Conservation (phyloP, 2,329 filamentous ascomycete genomes). For the Cordyceps fumosorosea region DNA sequence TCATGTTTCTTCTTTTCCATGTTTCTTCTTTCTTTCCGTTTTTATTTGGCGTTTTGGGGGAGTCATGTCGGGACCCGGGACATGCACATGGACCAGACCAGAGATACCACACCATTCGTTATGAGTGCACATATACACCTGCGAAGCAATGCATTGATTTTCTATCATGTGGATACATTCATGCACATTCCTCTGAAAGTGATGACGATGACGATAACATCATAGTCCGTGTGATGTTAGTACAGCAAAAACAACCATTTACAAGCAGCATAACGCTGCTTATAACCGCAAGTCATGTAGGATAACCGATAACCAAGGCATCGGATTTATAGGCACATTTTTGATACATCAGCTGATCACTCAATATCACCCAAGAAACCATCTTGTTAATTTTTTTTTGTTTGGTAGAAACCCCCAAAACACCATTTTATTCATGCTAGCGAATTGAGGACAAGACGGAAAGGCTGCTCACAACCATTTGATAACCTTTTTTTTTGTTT, state of each 20-base stretch:
- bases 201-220: too few species aligned
- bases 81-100: neutral
- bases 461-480: slow-evolving; percentile 10
- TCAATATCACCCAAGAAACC: neutral
- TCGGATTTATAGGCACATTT: too few species aligned
- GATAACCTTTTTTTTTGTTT: slow-evolving; percentile 1
- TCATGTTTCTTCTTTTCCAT: neutral
- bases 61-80: neutral
- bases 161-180: neutral
- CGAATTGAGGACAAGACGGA: slow-evolving; percentile 25
- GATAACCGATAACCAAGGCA: too few species aligned
- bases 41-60: neutral
- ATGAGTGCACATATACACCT: neutral
- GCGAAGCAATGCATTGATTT: neutral
- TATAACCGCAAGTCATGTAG: too few species aligned
- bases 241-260: too few species aligned
- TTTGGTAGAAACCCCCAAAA: slow-evolving; percentile 35
- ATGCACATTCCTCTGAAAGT: too few species aligned
- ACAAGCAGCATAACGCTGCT: too few species aligned
- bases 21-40: too few species aligned
- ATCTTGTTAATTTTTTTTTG: slow-evolving; percentile 16
- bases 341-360: neutral
- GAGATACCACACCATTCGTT: slow-evolving; percentile 14
- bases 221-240: too few species aligned
- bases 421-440: slow-evolving; percentile 38